Conservation (phyloP, 177 flowering plant species). For the Vitis hybrid region DNA sequence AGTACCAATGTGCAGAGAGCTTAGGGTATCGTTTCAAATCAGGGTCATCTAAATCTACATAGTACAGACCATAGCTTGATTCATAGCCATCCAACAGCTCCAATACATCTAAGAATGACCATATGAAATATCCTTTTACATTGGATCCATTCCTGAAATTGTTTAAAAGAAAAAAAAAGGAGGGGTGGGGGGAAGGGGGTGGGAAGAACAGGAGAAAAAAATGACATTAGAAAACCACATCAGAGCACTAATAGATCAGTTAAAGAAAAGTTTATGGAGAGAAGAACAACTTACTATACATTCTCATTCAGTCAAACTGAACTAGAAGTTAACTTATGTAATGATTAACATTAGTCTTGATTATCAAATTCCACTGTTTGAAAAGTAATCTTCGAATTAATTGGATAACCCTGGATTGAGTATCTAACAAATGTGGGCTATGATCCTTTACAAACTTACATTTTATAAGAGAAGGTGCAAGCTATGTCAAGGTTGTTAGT, state of each 20-base stretch:
- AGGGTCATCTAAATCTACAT: conserved; percentile 42
- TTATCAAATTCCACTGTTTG: too few relatives aligned
- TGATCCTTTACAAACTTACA: too few relatives aligned
- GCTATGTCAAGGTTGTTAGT: background rate
- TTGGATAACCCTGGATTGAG: too few relatives aligned
- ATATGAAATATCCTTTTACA: conserved; percentile 33
- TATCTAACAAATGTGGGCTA: too few relatives aligned
- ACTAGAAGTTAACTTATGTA: background rate
- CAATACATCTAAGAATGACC: conserved; percentile 52
- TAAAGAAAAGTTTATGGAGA: too few relatives aligned
- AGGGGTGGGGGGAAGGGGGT: too few relatives aligned
- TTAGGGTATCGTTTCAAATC: conserved; percentile 42
- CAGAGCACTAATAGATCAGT: too few relatives aligned
- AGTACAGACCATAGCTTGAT: conserved; percentile 36
- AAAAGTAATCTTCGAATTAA: too few relatives aligned
- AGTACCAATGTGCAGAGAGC: conserved; percentile 61
- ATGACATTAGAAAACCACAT: too few relatives aligned
- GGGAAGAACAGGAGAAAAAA: too few relatives aligned
- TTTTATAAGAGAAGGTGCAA: too few relatives aligned
- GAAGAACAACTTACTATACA: conserved; percentile 2
- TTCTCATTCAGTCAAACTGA: conserved; percentile 3
- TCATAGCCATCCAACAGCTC: conserved; percentile 39
- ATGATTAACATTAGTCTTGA: too few relatives aligned
- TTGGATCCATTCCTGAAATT: conserved; percentile 54
- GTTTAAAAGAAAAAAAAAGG: background rate